Percentiles rank a stretch among this genome's conserved stretches.
Conservation (phyloP, 1,284 basidiomycete species). For the Farysia itapuensis region DNA sequence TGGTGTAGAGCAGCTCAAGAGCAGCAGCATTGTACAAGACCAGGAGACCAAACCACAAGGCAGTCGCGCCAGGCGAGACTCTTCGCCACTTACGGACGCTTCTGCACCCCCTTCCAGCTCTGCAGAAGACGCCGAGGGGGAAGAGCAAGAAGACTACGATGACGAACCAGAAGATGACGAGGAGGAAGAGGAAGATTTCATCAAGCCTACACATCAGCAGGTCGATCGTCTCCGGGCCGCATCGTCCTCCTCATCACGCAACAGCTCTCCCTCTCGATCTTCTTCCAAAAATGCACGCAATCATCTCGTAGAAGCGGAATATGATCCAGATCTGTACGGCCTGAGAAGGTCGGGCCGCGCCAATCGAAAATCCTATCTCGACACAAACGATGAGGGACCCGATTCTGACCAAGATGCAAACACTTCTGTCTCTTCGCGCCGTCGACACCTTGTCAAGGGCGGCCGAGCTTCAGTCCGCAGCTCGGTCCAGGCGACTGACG, state of each 20-base stretch:
- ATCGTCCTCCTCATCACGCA: constrained; percentile 19
- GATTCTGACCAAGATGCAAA: constrained; percentile 18
- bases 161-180: constrained; percentile 2
- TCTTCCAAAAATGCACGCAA: constrained; percentile 32
- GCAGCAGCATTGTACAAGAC: no score
- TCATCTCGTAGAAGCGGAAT: constrained; percentile 43
- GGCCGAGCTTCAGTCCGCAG: constrained; percentile 18
- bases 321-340: constrained; percentile 59
- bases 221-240: constrained; percentile 19
- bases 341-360: constrained; percentile 60
- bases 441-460: constrained; percentile 25
- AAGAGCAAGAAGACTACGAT: background rate
- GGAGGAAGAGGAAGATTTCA: background rate
- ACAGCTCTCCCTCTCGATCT: constrained; percentile 29
- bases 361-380: constrained; percentile 41
- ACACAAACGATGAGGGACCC: constrained; percentile 28
- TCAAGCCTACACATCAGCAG: constrained; percentile 20
- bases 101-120: constrained; percentile 8
- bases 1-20: no score
- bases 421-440: constrained; percentile 20
- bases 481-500: constrained; percentile 35
- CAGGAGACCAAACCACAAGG: background rate
- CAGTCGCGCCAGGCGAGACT: constrained; percentile 20
- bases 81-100: constrained; percentile 26
- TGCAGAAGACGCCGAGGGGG: constrained; percentile 1